A percentile compares a stretch with the other conserved stretches of the same genome.
These are phyloP conservation scores for Fusarium sp. DNA, from an alignment of 2,329 filamentous ascomycete genomes.

Conservation along the genomic window DNA sequence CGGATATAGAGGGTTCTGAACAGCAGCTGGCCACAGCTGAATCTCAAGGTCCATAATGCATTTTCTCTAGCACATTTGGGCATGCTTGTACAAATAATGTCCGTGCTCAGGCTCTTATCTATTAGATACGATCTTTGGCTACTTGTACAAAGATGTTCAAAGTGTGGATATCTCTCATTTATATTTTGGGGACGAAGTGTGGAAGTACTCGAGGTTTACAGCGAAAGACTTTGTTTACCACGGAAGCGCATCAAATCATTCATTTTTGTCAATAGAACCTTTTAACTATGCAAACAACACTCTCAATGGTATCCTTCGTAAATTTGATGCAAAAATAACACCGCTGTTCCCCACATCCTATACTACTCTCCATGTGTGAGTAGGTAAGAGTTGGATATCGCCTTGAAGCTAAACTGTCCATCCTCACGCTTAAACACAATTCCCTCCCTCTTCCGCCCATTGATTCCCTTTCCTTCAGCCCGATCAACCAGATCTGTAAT, in stretches of 20 bases:
- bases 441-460: constrained; percentile 43
- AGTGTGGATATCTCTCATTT: constrained; percentile 22
- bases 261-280: constrained; percentile 49
- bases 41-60: constrained; percentile 31
- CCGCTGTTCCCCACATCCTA: background rate
- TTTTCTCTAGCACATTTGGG: constrained; percentile 13
- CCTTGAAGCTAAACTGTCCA: constrained; percentile 43
- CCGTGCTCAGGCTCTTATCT: constrained; percentile 26
- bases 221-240: constrained; percentile 46
- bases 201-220: constrained; percentile 31
- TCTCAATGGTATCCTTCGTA: constrained; percentile 44
- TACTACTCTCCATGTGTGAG: constrained; percentile 43
- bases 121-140: constrained; percentile 9
- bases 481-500: constrained; percentile 34
- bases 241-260: constrained; percentile 46
- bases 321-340: constrained; percentile 32
- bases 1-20: constrained; percentile 46
- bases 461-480: constrained; percentile 40
- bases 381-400: constrained; percentile 47
- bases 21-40: constrained; percentile 13
- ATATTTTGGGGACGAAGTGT: constrained; percentile 29
- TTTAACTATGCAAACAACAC: constrained; percentile 46
- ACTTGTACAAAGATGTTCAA: constrained; percentile 27
- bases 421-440: constrained; percentile 43
- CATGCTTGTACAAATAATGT: constrained; percentile 28